A percentile compares a stretch with the other conserved stretches of the same genome.
Evolutionary conservation across 148 eudicot species (phyloP).

Genomic region (Salicornia ramosissima): DNA sequence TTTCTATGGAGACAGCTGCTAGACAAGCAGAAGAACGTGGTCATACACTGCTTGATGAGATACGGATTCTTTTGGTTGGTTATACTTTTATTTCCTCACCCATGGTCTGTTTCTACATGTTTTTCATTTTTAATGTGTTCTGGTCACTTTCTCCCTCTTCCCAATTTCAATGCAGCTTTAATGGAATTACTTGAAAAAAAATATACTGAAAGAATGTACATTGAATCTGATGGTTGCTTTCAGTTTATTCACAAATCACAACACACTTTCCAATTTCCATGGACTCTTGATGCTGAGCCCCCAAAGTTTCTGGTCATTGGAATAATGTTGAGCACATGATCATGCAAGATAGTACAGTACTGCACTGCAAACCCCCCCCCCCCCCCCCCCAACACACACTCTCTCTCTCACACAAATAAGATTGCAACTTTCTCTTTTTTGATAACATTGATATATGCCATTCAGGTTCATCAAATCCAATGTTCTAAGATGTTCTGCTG

Average conservation of each 20-base stretch:
- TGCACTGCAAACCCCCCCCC: too few species aligned
- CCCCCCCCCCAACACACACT: not conserved
- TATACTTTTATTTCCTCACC: not conserved
- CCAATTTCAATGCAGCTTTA: not conserved
- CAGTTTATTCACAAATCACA: not conserved
- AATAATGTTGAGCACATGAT: not conserved
- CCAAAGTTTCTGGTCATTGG: not conserved
- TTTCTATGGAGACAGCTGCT: conserved; percentile 92
- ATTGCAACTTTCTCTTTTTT: not conserved
- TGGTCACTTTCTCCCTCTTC: not conserved
- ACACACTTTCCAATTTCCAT: too few species aligned
- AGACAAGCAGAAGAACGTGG: conserved; percentile 94
- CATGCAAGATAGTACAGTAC: not conserved
- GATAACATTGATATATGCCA: not conserved
- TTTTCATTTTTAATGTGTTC: not conserved
- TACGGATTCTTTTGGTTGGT: conserved; percentile 85
- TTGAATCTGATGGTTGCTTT: not conserved
- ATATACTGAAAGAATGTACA: not conserved
- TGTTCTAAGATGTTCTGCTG: not conserved
- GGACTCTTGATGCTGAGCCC: not conserved
- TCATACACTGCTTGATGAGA: conserved; percentile 85
- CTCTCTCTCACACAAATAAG: not conserved
- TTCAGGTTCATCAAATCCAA: not conserved
- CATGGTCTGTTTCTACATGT: not conserved
- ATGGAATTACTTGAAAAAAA: not conserved